A percentile compares a stretch with the other conserved stretches of the same genome.
Conservation (phyloP, 202 grass and related monocot species). For the Hordeum pubiflorum region DNA sequence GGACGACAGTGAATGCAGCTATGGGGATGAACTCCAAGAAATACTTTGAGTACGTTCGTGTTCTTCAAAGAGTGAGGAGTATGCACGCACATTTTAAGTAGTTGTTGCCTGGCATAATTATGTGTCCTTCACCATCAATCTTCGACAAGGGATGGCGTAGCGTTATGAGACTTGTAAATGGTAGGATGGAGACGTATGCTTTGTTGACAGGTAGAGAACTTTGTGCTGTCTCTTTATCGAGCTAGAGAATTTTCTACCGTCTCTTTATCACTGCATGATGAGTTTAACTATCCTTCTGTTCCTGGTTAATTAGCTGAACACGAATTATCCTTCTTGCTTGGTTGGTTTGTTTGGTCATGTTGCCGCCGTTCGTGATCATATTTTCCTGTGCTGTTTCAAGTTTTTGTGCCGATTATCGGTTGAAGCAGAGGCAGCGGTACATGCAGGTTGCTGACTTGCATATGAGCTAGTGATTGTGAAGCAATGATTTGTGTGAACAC, state of each 20-base stretch:
- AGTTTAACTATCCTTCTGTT: not conserved
- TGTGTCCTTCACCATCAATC: not conserved
- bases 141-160: not conserved
- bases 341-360: not conserved
- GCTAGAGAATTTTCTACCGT: not conserved
- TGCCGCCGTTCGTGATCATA: not conserved
- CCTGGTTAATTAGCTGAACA: not conserved
- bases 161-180: not conserved
- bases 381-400: not conserved
- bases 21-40: slow-evolving; percentile 58
- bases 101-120: not conserved
- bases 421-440: too few species aligned
- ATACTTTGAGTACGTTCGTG: slow-evolving; percentile 64
- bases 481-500: not conserved
- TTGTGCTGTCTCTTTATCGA: not conserved
- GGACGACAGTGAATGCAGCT: slow-evolving; percentile 37
- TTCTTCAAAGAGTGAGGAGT: slow-evolving; percentile 52
- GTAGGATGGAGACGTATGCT: not conserved
- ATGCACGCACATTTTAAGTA: slow-evolving; percentile 25
- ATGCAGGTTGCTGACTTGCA: too few species aligned
- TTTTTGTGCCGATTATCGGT: not conserved
- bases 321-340: not conserved
- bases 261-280: not conserved
- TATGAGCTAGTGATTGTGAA: too few species aligned
- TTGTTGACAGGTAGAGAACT: not conserved